Evolutionary conservation across 2,329 filamentous ascomycete genomes (phyloP).

Genomic region (Colletotrichum chlorophyti): DNA sequence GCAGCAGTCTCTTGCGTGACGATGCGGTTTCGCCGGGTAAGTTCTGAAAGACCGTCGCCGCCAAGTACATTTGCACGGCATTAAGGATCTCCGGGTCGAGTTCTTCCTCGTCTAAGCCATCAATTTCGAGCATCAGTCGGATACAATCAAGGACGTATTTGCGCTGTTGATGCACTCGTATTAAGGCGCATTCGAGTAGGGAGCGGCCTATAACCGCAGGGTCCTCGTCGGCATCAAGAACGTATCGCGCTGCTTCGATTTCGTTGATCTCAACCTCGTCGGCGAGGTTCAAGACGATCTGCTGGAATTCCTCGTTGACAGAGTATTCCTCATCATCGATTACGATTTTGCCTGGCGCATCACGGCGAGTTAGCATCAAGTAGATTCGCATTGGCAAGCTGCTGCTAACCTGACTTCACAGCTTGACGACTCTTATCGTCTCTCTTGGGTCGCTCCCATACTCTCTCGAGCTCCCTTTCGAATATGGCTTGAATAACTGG

Average conservation of each 20-base stretch:
- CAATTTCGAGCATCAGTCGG: constrained; percentile 77
- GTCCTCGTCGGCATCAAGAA: constrained; percentile 77
- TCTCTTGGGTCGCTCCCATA: constrained; percentile 75
- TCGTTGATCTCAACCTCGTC: constrained; percentile 93
- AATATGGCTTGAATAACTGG: constrained; percentile 74
- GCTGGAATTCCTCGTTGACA: constrained; percentile 87
- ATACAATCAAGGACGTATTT: constrained; percentile 84
- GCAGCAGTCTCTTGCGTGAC: constrained; percentile 59
- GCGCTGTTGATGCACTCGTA: constrained; percentile 87
- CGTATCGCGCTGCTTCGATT: constrained; percentile 77
- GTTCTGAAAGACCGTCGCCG: constrained; percentile 62
- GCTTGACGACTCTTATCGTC: constrained; percentile 77
- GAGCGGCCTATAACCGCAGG: constrained; percentile 73
- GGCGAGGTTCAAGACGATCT: constrained; percentile 80
- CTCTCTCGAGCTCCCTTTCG: constrained; percentile 74
- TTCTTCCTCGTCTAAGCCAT: constrained; percentile 65
- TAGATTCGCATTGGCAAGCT: background rate
- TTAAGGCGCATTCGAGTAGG: constrained; percentile 78
- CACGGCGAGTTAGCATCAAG: constrained; percentile 30
- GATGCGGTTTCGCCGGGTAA: constrained; percentile 23
- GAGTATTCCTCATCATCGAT: constrained; percentile 77
- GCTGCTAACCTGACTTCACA: constrained; percentile 68
- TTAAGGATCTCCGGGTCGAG: constrained; percentile 57
- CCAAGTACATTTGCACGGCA: constrained; percentile 59
- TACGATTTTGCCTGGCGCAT: constrained; percentile 71